A percentile compares a stretch with the other conserved stretches of the same genome.
Evolutionary conservation across 768 basidiomycete species (phyloP).

Genomic region (Suillus placidus): DNA sequence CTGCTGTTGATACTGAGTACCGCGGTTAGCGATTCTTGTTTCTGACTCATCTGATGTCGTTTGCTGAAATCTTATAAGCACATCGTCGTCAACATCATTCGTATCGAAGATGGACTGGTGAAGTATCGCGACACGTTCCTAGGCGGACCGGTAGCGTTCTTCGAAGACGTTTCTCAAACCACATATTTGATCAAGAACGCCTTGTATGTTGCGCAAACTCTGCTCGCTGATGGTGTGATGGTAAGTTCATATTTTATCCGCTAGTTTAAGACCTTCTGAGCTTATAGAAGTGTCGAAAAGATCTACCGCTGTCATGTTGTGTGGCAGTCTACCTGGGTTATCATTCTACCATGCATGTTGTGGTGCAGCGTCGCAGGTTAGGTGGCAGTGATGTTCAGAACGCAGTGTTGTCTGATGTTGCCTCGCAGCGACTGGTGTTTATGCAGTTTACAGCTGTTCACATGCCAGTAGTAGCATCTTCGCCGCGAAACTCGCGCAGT

Average conservation of each 20-base stretch:
- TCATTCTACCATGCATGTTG: background rate
- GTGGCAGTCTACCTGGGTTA: background rate
- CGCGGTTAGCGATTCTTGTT: background rate
- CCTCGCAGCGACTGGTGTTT: background rate
- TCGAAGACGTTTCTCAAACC: background rate
- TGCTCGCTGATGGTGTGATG: background rate
- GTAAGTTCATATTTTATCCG: background rate
- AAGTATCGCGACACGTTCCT: background rate
- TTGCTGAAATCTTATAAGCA: background rate
- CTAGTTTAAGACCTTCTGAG: background rate
- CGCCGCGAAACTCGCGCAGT: background rate
- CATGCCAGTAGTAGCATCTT: background rate
- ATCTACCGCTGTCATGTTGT: background rate
- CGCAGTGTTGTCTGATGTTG: background rate
- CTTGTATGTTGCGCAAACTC: background rate
- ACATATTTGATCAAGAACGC: background rate
- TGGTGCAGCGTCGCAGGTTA: background rate
- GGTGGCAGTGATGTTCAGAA: background rate
- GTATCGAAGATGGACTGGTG: background rate
- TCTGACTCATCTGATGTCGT: background rate
- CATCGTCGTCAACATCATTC: background rate
- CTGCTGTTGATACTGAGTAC: background rate
- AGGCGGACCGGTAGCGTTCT: background rate
- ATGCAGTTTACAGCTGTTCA: background rate
- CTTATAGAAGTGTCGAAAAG: background rate